These are phyloP conservation scores for Mycena vitilis DNA, from an alignment of 768 basidiomycete genomes.

Conservation along the genomic window DNA sequence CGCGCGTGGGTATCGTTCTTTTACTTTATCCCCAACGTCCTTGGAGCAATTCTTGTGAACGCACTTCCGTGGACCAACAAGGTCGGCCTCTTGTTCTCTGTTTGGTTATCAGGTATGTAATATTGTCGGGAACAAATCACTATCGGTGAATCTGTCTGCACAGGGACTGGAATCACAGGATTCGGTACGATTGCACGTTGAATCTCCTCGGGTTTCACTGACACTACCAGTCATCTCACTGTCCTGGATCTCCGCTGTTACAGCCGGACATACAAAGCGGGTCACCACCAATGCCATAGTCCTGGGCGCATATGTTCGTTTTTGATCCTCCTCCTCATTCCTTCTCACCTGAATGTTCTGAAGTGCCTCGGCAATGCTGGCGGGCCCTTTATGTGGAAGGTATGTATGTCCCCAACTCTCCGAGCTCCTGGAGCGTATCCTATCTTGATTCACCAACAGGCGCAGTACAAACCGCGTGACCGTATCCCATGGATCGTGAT, in stretches of 20 bases:
- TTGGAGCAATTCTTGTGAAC: constrained; percentile 73
- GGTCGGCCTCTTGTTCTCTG: constrained; percentile 65
- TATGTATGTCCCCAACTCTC: background rate
- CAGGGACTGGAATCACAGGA: background rate
- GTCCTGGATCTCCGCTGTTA: background rate
- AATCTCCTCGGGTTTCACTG: background rate
- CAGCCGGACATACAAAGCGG: background rate
- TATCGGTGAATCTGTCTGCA: background rate
- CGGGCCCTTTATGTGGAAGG: background rate
- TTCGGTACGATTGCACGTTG: background rate
- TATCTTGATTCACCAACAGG: background rate
- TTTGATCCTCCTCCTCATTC: background rate
- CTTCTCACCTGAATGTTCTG: background rate
- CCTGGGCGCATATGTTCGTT: background rate
- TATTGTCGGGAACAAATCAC: background rate
- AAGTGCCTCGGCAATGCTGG: background rate
- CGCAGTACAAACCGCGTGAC: constrained; percentile 55
- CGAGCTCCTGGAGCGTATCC: background rate
- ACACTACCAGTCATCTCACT: background rate
- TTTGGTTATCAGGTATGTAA: constrained; percentile 52
- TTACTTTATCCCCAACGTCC: constrained; percentile 73
- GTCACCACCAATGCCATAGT: background rate
- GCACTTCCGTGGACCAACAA: constrained; percentile 73
- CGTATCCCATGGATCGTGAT: constrained; percentile 82
- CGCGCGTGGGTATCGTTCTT: constrained; percentile 72